Evolutionary conservation across 257 asterid species (phyloP), one percentile per base, ranked within the genome.

Genomic region (Nicotiana knightiana): DNA sequence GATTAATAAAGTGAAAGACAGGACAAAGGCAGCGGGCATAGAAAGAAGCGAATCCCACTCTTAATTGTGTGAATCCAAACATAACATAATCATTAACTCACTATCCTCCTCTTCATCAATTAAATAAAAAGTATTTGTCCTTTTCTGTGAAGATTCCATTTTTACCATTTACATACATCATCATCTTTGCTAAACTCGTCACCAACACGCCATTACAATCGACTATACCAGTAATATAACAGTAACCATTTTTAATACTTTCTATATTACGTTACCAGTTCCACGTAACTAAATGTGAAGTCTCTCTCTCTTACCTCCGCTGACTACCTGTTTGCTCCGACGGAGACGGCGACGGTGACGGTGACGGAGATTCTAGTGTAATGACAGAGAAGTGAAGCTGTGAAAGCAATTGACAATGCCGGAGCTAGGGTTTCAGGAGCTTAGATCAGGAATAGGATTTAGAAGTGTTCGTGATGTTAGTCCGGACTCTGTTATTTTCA

Each of bases 401-500:
- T 75, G 15, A 75, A 75, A 75, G 46, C 3, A 26, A 75, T 71
- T 46, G 83, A 82, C 57, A 88, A 88, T 88, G 96, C 86, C 93
- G 66, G 89, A 90, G 86, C 35, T 80, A 88, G 91, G 87, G 61
- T 85, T 87, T 88, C 70, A 66, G 91, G 87, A 86, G 81, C 87
- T 91, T 95, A 32, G 92, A 90, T 79, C 21, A 85, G 8, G 90
- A 92, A 91, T 92, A 91, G 75, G 93, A 91, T 79, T 93, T 92
- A 15, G 87, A 71, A 78, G 92, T 76, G 88, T 85, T 85, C 91
- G 98, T 18, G 97, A 94, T 81, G 26, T 89, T 5, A 96, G 99
- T 91, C 97, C 97, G 55, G 97, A 91, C 78, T 96, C 99, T 33
- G 93, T 93, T 35, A 93, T 93, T 80, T 93, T 89, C 87, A 89